Evolutionary conservation across 352 stramenopile species (phyloP).

Genomic region (Phytophthora fragariae): DNA sequence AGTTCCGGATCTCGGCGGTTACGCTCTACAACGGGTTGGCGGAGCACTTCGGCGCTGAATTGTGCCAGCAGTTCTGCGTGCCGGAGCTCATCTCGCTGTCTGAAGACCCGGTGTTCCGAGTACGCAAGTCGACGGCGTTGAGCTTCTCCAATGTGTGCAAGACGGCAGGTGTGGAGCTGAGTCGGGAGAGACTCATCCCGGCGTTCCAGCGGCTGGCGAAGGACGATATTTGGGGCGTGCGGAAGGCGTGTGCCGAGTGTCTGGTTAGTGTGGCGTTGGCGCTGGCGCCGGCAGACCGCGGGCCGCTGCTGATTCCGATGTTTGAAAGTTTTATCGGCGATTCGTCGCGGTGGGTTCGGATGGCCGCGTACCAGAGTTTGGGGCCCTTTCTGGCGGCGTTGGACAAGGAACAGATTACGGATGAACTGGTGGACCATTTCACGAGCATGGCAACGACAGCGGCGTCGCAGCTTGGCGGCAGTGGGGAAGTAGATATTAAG

Average conservation of each 20-base stretch:
- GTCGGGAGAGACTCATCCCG: constrained; percentile 88
- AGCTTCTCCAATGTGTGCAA: constrained; percentile 92
- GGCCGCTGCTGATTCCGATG: constrained; percentile 87
- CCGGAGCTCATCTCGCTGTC: constrained; percentile 93
- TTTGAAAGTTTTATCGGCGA: constrained; percentile 91
- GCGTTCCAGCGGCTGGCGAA: constrained; percentile 91
- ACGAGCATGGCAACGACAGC: constrained; percentile 81
- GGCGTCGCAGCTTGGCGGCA: constrained; percentile 66
- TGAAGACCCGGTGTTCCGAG: constrained; percentile 94
- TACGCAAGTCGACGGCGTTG: constrained; percentile 92
- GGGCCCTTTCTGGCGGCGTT: constrained; percentile 84
- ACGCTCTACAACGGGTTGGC: constrained; percentile 94
- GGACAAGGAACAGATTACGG: constrained; percentile 81
- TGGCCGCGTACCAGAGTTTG: constrained; percentile 94
- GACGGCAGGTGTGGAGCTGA: constrained; percentile 77
- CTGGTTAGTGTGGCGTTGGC: constrained; percentile 90
- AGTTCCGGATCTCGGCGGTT: constrained; percentile 94
- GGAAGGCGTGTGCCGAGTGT: constrained; percentile 93
- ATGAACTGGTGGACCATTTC: constrained; percentile 86
- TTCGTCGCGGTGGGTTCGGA: constrained; percentile 93
- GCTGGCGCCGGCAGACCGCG: constrained; percentile 74
- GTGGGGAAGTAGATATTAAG: constrained; percentile 88
- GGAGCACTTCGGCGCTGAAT: constrained; percentile 83
- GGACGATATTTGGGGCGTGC: constrained; percentile 95
- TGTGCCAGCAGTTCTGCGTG: constrained; percentile 94